These are phyloP conservation scores for Populus hybrid DNA, from an alignment of 441 rosid genomes.

Conservation along the genomic window DNA sequence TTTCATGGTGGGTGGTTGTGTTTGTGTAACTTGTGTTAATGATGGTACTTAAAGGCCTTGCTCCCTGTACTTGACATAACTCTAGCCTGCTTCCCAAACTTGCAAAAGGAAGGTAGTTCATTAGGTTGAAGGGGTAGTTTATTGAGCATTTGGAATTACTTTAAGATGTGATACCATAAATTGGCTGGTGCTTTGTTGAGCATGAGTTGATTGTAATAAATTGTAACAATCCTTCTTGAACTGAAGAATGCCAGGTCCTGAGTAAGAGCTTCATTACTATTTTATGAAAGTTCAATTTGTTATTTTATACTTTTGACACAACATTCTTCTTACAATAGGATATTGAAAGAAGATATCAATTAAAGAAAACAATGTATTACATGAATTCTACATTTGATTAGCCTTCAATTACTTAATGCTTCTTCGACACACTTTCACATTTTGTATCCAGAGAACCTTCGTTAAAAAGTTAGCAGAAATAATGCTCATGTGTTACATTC, in stretches of 20 bases:
- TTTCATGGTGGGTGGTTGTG: not conserved
- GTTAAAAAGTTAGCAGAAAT: not conserved
- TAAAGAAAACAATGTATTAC: not conserved
- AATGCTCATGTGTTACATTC: not conserved
- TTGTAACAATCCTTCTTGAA: not conserved
- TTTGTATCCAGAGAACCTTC: not conserved
- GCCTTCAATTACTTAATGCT: not conserved
- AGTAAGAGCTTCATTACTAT: not conserved
- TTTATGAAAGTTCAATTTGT: not conserved
- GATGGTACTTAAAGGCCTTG: not conserved
- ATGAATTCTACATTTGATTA: not conserved
- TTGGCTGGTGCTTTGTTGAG: not conserved
- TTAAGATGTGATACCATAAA: not conserved
- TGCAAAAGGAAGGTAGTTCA: not conserved
- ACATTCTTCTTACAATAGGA: not conserved
- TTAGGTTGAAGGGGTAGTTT: not conserved
- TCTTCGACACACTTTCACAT: not conserved
- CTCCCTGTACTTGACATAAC: not conserved
- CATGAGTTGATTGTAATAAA: not conserved
- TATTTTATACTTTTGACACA: not conserved
- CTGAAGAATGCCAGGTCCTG: not conserved
- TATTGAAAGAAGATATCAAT: not conserved
- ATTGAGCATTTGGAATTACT: not conserved
- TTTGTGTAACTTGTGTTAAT: not conserved
- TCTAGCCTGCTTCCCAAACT: not conserved